Conservation (phyloP, 331 rosid genomes). For the Rosa hybrid region DNA sequence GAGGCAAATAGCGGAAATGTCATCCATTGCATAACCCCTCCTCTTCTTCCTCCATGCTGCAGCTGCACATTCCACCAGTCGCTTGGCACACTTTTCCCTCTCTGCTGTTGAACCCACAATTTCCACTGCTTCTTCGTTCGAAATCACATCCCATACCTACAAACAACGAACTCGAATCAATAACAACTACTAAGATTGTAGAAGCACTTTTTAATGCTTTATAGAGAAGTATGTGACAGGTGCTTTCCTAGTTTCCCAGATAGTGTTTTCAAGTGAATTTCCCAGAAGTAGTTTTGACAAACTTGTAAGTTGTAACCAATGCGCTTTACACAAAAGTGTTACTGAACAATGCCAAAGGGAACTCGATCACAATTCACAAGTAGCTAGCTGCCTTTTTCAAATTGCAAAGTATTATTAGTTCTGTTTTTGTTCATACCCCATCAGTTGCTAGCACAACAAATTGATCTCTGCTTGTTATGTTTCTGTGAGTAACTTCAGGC, state of each 20-base stretch:
- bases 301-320: neutral
- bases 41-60: constrained; percentile 89
- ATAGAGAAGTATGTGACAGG: neutral
- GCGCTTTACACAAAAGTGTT: neutral
- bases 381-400: neutral
- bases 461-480: constrained; percentile 59
- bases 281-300: neutral
- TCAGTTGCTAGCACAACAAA: constrained; percentile 92
- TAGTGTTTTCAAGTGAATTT: neutral
- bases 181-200: neutral
- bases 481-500: constrained; percentile 88
- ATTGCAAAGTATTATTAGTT: neutral
- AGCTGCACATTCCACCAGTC: constrained; percentile 68
- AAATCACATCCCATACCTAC: constrained; percentile 96
- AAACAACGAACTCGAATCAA: neutral
- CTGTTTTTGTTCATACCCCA: constrained; percentile 56
- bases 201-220: neutral
- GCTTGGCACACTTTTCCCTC: constrained; percentile 58
- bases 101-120: constrained; percentile 61
- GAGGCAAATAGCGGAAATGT: constrained; percentile 93
- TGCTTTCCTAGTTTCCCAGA: neutral
- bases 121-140: constrained; percentile 87
- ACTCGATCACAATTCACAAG: no score
- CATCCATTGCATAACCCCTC: constrained; percentile 77
- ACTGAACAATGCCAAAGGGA: neutral